Evolutionary conservation across 331 rosid genomes (phyloP), one percentile per base, ranked within the genome.

Genomic region (Rosa hybrid): DNA sequence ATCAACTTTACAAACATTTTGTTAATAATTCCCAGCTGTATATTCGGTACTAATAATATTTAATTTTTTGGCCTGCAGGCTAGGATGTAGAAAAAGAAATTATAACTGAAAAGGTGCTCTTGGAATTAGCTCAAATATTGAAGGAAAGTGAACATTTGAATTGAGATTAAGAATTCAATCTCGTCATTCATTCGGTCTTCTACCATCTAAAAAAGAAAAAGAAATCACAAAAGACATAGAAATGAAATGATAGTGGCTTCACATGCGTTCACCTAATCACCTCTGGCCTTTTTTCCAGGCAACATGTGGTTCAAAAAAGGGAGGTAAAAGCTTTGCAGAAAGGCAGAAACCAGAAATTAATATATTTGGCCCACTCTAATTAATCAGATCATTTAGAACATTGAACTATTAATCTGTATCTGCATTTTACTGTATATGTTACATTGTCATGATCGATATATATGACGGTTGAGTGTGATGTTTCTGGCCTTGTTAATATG

Each of bases 221-320:
- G 9, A 11, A 27, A 6, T 0, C 11, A 6, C 20, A 20, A 53
- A 60, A 46, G 60, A 17, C 79, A 30, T 4, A 5, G 69, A 25
- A 25, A 63, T 9, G 12, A n/a, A 72, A 30, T 74, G 21, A 51
- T 74, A 54, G 50, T 38, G 38, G 16, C 20, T 34, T 74, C 77
- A 74, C 77, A 74, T 74, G 77, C 67, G 48, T 12, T 53, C 77
- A 74, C 39, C 77, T 54, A 74, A 74, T 74, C 67, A 38, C 21
- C 45, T 54, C 48, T 41, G 11, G 48, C 68, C 54, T 71, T 27
- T 48, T 63, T 64, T 46, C 73, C 62, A 20, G 73, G 73, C 63
- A 77, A 62, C 59, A 76, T 76, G 77, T 60, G 79, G 79, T 76
- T 46, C 38, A 4, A 1, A 77, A 77, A 76, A 46, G 27, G 49